A percentile compares a stretch with the other conserved stretches of the same genome.
Evolutionary conservation across 352 stramenopile species (phyloP).

Genomic region (Pythium monospermum): DNA sequence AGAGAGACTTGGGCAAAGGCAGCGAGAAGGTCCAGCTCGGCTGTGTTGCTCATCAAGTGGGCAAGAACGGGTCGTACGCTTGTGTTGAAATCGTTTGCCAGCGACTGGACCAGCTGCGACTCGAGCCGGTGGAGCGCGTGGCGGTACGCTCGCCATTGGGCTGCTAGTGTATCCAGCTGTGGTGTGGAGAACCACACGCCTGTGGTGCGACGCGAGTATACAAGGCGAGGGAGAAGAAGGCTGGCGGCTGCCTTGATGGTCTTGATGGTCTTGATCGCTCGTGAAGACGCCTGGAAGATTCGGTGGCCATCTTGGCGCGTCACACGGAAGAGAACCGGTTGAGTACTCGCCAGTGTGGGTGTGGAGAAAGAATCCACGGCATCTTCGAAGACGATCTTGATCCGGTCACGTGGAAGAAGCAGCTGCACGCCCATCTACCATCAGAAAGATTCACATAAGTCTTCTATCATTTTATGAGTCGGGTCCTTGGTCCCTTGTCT

Average conservation of each 20-base stretch:
- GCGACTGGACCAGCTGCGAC: conserved; percentile 16
- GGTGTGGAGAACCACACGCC: conserved; percentile 42
- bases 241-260: too few relatives aligned
- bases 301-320: conserved; percentile 40
- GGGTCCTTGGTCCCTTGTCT: neutral
- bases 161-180: conserved; percentile 28
- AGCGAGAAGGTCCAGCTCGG: conserved; percentile 34
- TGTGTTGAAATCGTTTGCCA: neutral
- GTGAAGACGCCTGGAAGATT: conserved; percentile 24
- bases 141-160: conserved; percentile 28
- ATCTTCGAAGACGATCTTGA: conserved; percentile 39
- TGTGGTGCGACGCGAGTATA: conserved; percentile 31
- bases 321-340: conserved; percentile 32
- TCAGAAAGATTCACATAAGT: neutral
- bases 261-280: neutral
- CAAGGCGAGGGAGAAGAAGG: conserved; percentile 28
- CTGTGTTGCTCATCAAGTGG: conserved; percentile 9
- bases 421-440: conserved; percentile 25
- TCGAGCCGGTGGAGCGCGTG: conserved; percentile 20
- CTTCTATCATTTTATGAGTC: neutral
- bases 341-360: conserved; percentile 9
- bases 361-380: conserved; percentile 12
- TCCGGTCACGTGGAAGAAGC: conserved; percentile 22
- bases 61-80: neutral
- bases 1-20: conserved; percentile 32